Evolutionary conservation across 257 asterid species (phyloP), one percentile per base, ranked within the genome.

Genomic region (Solanum bulbocastanum): DNA sequence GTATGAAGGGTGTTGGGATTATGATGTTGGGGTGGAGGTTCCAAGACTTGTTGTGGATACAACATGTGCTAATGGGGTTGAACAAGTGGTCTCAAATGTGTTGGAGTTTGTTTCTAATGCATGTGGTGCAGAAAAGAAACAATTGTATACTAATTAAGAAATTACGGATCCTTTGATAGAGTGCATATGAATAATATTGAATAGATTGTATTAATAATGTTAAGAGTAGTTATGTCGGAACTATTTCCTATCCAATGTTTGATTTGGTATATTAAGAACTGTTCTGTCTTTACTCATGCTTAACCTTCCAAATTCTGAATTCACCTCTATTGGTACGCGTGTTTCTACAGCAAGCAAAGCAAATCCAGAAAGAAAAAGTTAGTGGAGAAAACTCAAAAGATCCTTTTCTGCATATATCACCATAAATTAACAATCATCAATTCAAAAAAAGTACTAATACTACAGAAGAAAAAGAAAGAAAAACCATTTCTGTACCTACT

Each of bases 1-100:
- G 10, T 95, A 95, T 86, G 94, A 87, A 60, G 93, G 94, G 60
- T 94, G 98, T 83, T 94, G 97, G 96, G 96, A 95, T 60, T 95
- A 95, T 90, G 98, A 94, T 60, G 89, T 92, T 33, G 96, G 92
- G 6, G 90, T 87, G 18, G 96, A 88, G 8, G 95, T 94, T 87
- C 90, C 94, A 33, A 94, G 90, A 90, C 86, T 93, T 25, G 93
- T 90, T 73, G 74, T 94, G 94, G 97, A 95, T 75, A 95, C 98
- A 3, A 94, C 98, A 3, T 86, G 91, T 13, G 16, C 71, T 33
- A 82, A 90, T 60, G 88, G 79, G 49, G 60, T 90, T 32, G 90
- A 58, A 9, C 90, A 92, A 37, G 18, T 92, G 89, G 95, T 92
- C 68, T 86, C 89, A 2, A 60, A 56, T 71, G 95, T 92, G 22